Evolutionary conservation across 306 rosid genomes (phyloP), one percentile per base, ranked within the genome.

Genomic region (Albizia julibrissin): DNA sequence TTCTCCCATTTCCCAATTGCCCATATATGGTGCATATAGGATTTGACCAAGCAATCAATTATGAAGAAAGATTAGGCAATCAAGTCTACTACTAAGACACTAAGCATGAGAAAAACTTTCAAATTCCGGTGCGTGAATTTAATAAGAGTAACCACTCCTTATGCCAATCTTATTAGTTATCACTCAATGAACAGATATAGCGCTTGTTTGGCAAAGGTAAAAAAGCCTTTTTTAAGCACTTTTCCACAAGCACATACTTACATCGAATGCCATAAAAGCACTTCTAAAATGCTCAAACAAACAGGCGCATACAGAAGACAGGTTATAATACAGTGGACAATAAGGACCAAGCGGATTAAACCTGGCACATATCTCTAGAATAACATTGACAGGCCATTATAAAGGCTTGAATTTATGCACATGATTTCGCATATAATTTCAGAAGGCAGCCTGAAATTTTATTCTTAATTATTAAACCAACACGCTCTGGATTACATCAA

Each of bases 261-360:
- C 8, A 8, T 5, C 40, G 6, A 37, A 37, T 37, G 40, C 40
- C 8, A 0, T 33, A 33, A 33, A 33, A 33, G 6, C 37, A 37
- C 8, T 37, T 6, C 8, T 37, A 37, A 37, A 37, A 37, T 6
- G 40, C 40, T 37, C 5, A 6, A 6, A 37, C 40, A 37, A 5
- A 37, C 8, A 6, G 8, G 8, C 8, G 6, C 40, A 37, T 13
- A n/a, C 13, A 33, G 37, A 34, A n/a, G 68, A 49, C 39, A 47
- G 39, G 21, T 69, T 49, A 19, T 22, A 24, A 47, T 56, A 16
- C 16, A 24, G 31, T 34, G 43, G 42, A 37, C 39, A 19, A 46
- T 22, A 33, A 49, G 62, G 61, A 77, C 3, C 65, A 78, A 29
- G 46, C 27, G 24, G 67, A 79, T 68, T 64, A 37, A 79, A 69